Evolutionary conservation across 2,329 filamentous ascomycete genomes (phyloP), one percentile per base, ranked within the genome.

Genomic region (Sphaerostilbella broomeana): DNA sequence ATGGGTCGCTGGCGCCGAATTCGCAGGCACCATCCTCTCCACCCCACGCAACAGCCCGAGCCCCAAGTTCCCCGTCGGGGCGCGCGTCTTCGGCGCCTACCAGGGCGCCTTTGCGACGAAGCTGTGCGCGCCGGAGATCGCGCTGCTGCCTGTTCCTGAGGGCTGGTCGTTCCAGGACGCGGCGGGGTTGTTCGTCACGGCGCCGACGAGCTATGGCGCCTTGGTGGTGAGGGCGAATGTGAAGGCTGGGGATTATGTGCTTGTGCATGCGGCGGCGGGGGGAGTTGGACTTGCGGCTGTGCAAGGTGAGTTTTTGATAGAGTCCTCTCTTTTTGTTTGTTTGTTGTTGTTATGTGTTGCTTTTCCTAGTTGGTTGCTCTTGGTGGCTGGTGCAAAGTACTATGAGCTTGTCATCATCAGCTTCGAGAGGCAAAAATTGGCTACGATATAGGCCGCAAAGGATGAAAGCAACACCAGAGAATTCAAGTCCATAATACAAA

Each of bases 231-330:
- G 90, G 34, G 90, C 87, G 1, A 73, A 77, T 3, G 71, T 95
- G 28, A 82, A 87, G 63, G 64, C 75, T 26, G 88, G 88, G 1
- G 90, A 97, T 54, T 84, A 77, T 63, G 89, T 95, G 2, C 77
- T 97, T 7, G 79, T 97, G 11, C 90, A 97, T 57, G 90, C 90
- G 1, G 90, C 88, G 0, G 90, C 90, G 0, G 90, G 90, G 3
- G 90, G 90, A 12, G 90, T 95, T 9, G 90, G 90, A 0, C 68
- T 95, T 2, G 86, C 89, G 2, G 90, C 90, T 4, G 88, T 97
- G 17, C 90, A 95, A 61, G 80, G 67, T 69, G 34, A 35, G 62
- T 41, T 17, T 12, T 5, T 5, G 8, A 5, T 6, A 7, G 11
- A 28, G 27, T 17, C 10, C 4, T 15, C 2, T 2, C 6, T 17